These are phyloP conservation scores for Geosmithia morbida DNA, from an alignment of 2,329 filamentous ascomycete genomes.

Conservation along the genomic window DNA sequence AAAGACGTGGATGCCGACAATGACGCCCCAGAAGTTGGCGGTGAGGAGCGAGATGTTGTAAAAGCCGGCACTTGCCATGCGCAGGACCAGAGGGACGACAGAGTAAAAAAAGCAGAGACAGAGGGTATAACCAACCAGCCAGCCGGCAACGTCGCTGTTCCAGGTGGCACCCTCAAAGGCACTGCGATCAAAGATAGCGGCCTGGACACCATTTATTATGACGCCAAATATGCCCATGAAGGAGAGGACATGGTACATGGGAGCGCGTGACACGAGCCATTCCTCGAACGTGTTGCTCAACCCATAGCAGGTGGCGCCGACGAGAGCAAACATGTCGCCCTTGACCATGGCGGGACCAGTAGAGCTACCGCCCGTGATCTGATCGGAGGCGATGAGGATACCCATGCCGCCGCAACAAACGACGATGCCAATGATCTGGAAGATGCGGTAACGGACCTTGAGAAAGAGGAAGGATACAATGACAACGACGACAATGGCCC, in stretches of 20 bases:
- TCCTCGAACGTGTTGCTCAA: constrained; percentile 86
- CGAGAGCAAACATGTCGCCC: constrained; percentile 81
- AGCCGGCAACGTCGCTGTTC: constrained; percentile 58
- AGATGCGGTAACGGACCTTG: constrained; percentile 74
- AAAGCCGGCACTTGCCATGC: constrained; percentile 82
- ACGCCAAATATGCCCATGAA: constrained; percentile 82
- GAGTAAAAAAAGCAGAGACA: constrained; percentile 77
- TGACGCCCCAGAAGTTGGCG: constrained; percentile 92
- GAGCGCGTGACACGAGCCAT: constrained; percentile 76
- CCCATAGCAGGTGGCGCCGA: constrained; percentile 85
- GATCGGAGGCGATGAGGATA: constrained; percentile 73
- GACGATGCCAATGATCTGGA: constrained; percentile 76
- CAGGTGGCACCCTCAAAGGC: constrained; percentile 53
- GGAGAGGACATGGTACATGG: constrained; percentile 84
- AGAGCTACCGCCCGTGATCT: constrained; percentile 62
- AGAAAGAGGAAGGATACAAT: constrained; percentile 70
- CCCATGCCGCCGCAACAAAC: constrained; percentile 86
- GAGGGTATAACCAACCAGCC: constrained; percentile 80
- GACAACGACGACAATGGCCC: constrained; percentile 91
- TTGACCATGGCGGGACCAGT: constrained; percentile 60
- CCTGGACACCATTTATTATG: constrained; percentile 82
- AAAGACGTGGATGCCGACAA: constrained; percentile 83
- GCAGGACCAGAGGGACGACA: constrained; percentile 73
- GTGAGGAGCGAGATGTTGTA: constrained; percentile 94
- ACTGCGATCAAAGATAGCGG: constrained; percentile 76